Percentiles rank a stretch among this genome's conserved stretches.
Evolutionary conservation across 2,329 filamentous ascomycete genomes (phyloP).

Genomic region (Huntiella moniliformis): DNA sequence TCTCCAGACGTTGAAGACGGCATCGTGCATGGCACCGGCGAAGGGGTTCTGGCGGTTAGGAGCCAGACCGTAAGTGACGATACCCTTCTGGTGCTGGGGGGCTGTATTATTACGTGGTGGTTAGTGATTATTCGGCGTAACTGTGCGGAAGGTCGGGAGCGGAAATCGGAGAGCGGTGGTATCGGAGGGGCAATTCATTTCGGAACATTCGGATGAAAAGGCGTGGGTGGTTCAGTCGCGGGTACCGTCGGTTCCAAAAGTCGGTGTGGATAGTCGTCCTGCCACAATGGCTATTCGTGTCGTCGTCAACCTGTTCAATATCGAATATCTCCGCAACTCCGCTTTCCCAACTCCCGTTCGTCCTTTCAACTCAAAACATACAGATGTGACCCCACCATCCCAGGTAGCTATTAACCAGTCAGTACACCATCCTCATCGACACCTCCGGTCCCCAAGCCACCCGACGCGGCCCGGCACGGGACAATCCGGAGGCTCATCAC

Average conservation of each 20-base stretch:
- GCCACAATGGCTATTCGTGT: too few species aligned
- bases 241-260: too few species aligned
- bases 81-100: constrained; percentile 42
- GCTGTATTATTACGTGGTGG: constrained; percentile 22
- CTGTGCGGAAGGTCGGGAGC: too few species aligned
- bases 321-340: too few species aligned
- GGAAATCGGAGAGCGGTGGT: neutral
- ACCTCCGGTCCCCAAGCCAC: neutral
- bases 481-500: neutral
- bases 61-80: constrained; percentile 56
- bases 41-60: constrained; percentile 80
- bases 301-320: too few species aligned
- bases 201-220: neutral
- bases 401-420: constrained; percentile 8
- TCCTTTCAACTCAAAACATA: neutral
- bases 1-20: constrained; percentile 90
- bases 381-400: constrained; percentile 12
- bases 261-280: too few species aligned
- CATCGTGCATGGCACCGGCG: constrained; percentile 57
- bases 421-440: neutral
- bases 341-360: too few species aligned
- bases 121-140: neutral
- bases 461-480: neutral
- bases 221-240: too few species aligned
- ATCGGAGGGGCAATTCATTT: neutral